Evolutionary conservation across 345 rosid species (phyloP).

Genomic region (Excoecaria cochinchinensis): DNA sequence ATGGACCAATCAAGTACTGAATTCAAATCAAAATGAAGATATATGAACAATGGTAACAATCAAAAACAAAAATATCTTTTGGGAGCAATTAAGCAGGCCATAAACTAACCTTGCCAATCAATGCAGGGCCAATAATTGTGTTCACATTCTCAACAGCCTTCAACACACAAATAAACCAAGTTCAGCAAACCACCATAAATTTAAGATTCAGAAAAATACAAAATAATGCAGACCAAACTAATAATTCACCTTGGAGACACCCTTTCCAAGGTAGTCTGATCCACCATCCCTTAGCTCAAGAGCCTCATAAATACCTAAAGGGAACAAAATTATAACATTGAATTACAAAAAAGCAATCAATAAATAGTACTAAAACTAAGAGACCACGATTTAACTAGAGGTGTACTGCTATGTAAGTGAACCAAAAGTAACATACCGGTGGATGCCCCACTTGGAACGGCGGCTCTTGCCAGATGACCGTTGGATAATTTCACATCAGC

Average conservation of each 20-base stretch:
- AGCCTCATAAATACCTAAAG: slow-evolving; percentile 62
- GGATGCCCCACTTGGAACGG: slow-evolving; percentile 78
- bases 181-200: not conserved
- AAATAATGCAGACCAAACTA: not conserved
- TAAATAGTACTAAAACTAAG: not conserved
- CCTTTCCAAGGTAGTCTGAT: slow-evolving; percentile 67
- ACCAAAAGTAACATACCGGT: slow-evolving; percentile 38
- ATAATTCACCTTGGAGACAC: slow-evolving; percentile 54
- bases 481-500: slow-evolving; percentile 48
- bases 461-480: slow-evolving; percentile 49
- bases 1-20: not conserved
- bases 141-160: slow-evolving; percentile 68
- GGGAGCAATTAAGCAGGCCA: not conserved
- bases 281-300: slow-evolving; percentile 66
- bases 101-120: slow-evolving; percentile 58
- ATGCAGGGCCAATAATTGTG: slow-evolving; percentile 56
- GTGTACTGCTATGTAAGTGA: not conserved
- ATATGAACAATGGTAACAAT: not conserved
- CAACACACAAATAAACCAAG: not conserved
- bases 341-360: not conserved
- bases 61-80: not conserved
- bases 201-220: not conserved
- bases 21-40: not conserved
- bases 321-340: not conserved
- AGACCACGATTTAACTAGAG: not conserved